Evolutionary conservation across 2,329 filamentous ascomycete species (phyloP), one percentile per base, ranked within the genome.

Genomic region (Beauveria australis): DNA sequence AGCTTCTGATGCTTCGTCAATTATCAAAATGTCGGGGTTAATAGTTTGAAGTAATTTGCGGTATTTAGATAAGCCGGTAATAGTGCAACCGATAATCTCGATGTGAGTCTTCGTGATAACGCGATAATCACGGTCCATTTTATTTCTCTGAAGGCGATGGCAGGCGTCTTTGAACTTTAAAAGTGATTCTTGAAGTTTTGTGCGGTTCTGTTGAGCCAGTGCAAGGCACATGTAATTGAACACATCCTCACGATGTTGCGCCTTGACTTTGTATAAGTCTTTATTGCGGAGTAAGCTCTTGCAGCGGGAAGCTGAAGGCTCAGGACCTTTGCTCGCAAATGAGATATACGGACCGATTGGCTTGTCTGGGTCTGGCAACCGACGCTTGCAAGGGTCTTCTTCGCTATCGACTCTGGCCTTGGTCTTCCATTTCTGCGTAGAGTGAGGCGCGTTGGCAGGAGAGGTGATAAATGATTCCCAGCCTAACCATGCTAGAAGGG

Each of bases 1-100:
- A 0, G 87, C 89, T 69, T 95, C 89, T 0, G 89, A 91, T 0
- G 89, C 88, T 74, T 94, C 88, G 75, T 94, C 89, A 53, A 95
- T 86, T 43, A 95, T 74, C 16, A 93, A 78, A 3, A 90, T 78
- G 26, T 78, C 83, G 0, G 91, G 89, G 30, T 81, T 77, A 5
- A 93, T 69, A 2, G 83, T 82, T 1, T 85, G 78, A 24, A 95
- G 76, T 2, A 93, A 76, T 1, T 81, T 83, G 3, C 90, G 84
- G 63, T 94, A 93, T 66, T 95, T 95, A 72, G 86, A 87, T 9
- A 95, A 70, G 1, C 91, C 90, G 0, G 91, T 95, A 0, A 89
- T 92, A 0, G 91, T 96, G 55, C 82, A 82, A 40, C 82, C 81
- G 3, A 93, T 74, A 26, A 90, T 78, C 24, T 81, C 73, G 18